Percentiles rank a stretch among this genome's conserved stretches.
phyloP scores from a whole-genome alignment of 768 basidiomycete species.

The Amylocystis lapponica region DNA sequence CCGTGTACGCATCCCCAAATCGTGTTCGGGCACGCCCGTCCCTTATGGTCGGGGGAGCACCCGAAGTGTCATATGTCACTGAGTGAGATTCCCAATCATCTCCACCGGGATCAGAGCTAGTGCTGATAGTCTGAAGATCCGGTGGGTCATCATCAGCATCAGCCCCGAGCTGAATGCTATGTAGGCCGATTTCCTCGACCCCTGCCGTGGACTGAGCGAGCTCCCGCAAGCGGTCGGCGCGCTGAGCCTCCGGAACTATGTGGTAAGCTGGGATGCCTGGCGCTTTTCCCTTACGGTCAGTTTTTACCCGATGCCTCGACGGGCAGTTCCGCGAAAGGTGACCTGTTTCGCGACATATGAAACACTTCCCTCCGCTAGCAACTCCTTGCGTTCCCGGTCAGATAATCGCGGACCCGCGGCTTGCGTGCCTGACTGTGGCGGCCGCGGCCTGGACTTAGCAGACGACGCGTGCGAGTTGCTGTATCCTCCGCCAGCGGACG shows the following conservation, averaged over 20 bases:
- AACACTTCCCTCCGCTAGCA: slow-evolving; percentile 5
- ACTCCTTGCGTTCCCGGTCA: neutral
- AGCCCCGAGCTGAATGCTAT: neutral
- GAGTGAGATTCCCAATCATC: neutral
- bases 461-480: neutral
- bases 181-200: neutral
- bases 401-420: neutral
- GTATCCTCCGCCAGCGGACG: neutral
- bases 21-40: neutral
- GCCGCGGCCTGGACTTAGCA: neutral
- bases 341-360: slow-evolving; percentile 6
- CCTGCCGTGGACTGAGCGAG: neutral
- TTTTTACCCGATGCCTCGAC: neutral
- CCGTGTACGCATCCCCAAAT: neutral
- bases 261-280: slow-evolving; percentile 4
- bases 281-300: slow-evolving; percentile 1
- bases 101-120: neutral
- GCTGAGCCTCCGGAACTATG: neutral
- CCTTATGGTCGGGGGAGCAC: neutral
- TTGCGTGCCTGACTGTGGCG: neutral
- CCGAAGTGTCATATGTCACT: neutral
- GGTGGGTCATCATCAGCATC: neutral
- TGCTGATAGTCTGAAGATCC: neutral
- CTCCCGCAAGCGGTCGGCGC: neutral
- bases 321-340: slow-evolving; percentile 11